These are phyloP conservation scores for Crucihimalaya himalaica DNA, from an alignment of 345 rosid species.

Conservation along the genomic window DNA sequence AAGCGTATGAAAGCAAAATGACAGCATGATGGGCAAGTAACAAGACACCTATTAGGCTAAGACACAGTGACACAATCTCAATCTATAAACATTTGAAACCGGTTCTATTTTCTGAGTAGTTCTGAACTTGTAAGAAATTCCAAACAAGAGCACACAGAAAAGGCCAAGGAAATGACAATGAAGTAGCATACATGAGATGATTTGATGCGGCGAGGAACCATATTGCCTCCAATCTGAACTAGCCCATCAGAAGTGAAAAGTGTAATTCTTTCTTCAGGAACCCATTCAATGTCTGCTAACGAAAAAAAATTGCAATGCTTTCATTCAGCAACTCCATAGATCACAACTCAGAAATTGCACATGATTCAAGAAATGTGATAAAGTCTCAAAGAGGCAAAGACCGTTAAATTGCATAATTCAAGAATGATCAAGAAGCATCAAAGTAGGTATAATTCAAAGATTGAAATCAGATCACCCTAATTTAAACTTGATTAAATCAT, in stretches of 20 bases:
- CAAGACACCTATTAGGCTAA: neutral
- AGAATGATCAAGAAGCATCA: neutral
- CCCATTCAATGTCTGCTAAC: slow-evolving; percentile 58
- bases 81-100: neutral
- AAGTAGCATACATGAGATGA: slow-evolving; percentile 56
- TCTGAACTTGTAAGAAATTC: neutral
- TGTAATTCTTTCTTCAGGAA: slow-evolving; percentile 78
- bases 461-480: slow-evolving; percentile 5
- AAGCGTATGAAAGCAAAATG: neutral
- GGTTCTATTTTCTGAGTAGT: neutral
- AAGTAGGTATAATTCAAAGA: neutral
- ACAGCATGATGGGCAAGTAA: neutral
- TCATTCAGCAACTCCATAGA: neutral
- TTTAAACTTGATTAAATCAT: neutral
- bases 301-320: neutral
- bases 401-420: neutral
- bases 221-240: slow-evolving; percentile 83
- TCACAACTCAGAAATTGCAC: neutral
- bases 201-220: slow-evolving; percentile 68
- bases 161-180: neutral
- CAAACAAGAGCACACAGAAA: neutral
- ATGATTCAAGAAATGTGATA: neutral
- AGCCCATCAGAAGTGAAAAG: slow-evolving; percentile 87
- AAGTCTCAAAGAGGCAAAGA: neutral
- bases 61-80: neutral